Conservation (phyloP, 2,329 filamentous ascomycete genomes). For the Pseudogymnoascus sp. region DNA sequence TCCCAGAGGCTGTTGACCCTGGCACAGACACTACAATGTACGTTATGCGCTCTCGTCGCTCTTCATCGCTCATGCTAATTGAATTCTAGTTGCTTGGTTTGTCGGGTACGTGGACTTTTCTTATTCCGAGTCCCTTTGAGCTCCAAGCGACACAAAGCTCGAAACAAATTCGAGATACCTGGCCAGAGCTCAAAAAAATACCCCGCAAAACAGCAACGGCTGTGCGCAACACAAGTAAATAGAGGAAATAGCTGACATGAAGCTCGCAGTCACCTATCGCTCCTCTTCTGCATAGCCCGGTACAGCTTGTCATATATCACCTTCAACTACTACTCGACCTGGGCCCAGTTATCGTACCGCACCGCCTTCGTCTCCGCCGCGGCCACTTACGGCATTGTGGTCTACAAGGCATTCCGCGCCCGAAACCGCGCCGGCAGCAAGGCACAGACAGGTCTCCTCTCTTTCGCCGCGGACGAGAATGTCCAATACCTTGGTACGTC, state of each 20-base stretch:
- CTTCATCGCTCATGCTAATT: constrained; percentile 21
- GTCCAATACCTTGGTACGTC: constrained; percentile 89
- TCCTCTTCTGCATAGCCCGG: constrained; percentile 75
- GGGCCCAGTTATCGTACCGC: constrained; percentile 81
- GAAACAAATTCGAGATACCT: neutral
- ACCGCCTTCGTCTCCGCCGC: constrained; percentile 84
- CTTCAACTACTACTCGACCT: constrained; percentile 75
- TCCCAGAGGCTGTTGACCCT: constrained; percentile 60
- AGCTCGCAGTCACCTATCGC: constrained; percentile 65
- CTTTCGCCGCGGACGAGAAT: constrained; percentile 81
- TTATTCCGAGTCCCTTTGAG: constrained; percentile 8
- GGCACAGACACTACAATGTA: constrained; percentile 89
- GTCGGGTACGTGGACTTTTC: constrained; percentile 55
- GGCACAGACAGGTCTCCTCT: constrained; percentile 49
- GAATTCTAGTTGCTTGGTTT: constrained; percentile 64
- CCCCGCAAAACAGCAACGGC: constrained; percentile 10
- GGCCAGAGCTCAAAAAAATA: constrained; percentile 1
- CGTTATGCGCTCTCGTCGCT: constrained; percentile 29
- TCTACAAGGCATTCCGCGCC: constrained; percentile 93
- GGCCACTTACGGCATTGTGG: constrained; percentile 92
- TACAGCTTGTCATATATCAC: constrained; percentile 81
- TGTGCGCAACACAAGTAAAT: constrained; percentile 20
- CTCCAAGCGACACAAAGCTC: neutral
- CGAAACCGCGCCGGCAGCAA: constrained; percentile 67
- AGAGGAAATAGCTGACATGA: neutral